Evolutionary conservation across 225 moss, liverwort and hornwort genomes (phyloP).

Genomic region (Pleurozium schreberi): DNA sequence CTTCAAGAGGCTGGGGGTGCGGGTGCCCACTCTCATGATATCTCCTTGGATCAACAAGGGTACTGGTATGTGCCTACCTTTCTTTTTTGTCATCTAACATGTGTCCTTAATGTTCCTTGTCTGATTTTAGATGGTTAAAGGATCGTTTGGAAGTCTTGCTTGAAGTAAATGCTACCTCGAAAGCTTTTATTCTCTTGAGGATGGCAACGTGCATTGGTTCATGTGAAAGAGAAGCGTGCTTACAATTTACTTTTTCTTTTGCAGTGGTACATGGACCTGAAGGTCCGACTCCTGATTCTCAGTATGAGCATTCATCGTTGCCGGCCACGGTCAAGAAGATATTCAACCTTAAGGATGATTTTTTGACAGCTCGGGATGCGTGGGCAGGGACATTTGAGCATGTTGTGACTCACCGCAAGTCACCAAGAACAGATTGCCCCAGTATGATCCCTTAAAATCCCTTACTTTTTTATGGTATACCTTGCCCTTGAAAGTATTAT

Average conservation of each 20-base stretch:
- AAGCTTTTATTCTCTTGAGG: not conserved
- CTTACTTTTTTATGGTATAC: not conserved
- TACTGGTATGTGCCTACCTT: slow-evolving; percentile 34
- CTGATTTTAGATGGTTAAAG: not conserved
- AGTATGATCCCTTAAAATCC: slow-evolving; percentile 18
- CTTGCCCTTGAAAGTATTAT: not conserved
- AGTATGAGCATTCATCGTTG: slow-evolving; percentile 91
- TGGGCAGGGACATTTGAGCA: slow-evolving; percentile 99
- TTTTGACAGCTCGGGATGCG: slow-evolving; percentile 80
- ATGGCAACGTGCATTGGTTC: not conserved
- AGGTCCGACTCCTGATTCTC: slow-evolving; percentile 77
- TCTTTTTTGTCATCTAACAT: not conserved
- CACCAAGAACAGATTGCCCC: slow-evolving; percentile 87
- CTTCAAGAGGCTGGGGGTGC: slow-evolving; percentile 84
- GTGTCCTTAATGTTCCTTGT: not conserved
- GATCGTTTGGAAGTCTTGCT: not conserved
- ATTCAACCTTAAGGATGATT: slow-evolving; percentile 60
- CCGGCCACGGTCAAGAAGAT: slow-evolving; percentile 90
- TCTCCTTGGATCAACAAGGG: slow-evolving; percentile 99
- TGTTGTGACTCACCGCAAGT: slow-evolving; percentile 49
- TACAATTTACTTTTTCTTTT: not conserved
- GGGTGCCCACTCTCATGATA: slow-evolving; percentile 91
- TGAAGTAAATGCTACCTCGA: not conserved
- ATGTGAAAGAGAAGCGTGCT: not conserved
- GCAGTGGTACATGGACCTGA: slow-evolving; percentile 73